These are phyloP conservation scores for Calonectria naviculata DNA, from an alignment of 2,329 filamentous ascomycete species.

Conservation along the genomic window DNA sequence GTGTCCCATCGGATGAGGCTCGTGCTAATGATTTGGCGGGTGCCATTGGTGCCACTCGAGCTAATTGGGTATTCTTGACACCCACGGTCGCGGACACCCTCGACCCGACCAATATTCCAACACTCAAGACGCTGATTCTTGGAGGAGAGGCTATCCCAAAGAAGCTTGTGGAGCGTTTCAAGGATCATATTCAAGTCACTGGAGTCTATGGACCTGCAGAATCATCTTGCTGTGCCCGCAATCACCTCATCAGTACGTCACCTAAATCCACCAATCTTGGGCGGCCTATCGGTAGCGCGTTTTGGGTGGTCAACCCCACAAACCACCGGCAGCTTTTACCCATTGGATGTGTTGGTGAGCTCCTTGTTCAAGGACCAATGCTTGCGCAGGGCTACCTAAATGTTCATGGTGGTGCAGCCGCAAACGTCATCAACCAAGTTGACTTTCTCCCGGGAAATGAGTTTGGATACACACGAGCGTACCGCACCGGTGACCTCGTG, in stretches of 20 bases:
- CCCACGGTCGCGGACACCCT: constrained; percentile 8
- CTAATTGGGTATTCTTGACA: constrained; percentile 12
- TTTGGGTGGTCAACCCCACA: not conserved
- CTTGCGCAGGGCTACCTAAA: constrained; percentile 38
- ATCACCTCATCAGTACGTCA: not conserved
- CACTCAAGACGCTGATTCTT: constrained; percentile 18
- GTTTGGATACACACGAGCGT: not conserved
- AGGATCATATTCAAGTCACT: constrained; percentile 11
- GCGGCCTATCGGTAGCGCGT: not conserved
- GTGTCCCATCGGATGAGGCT: constrained; percentile 47
- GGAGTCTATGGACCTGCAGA: constrained; percentile 35
- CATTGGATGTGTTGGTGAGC: constrained; percentile 38
- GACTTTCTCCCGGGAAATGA: constrained; percentile 20
- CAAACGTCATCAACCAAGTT: constrained; percentile 25
- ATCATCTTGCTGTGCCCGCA: constrained; percentile 19
- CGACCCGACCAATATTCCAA: not conserved
- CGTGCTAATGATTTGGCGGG: constrained; percentile 9
- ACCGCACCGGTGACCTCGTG: constrained; percentile 38
- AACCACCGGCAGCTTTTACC: constrained; percentile 30
- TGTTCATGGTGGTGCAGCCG: constrained; percentile 4
- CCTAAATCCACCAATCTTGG: constrained; percentile 1
- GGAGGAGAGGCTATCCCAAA: constrained; percentile 25
- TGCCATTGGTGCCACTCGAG: not conserved
- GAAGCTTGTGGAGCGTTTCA: constrained; percentile 27
- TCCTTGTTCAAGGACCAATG: constrained; percentile 37